A percentile compares a stretch with the other conserved stretches of the same genome.
These are phyloP conservation scores for Pseudogymnoascus sp. DNA, from an alignment of 2,329 filamentous ascomycete species.

Conservation along the genomic window DNA sequence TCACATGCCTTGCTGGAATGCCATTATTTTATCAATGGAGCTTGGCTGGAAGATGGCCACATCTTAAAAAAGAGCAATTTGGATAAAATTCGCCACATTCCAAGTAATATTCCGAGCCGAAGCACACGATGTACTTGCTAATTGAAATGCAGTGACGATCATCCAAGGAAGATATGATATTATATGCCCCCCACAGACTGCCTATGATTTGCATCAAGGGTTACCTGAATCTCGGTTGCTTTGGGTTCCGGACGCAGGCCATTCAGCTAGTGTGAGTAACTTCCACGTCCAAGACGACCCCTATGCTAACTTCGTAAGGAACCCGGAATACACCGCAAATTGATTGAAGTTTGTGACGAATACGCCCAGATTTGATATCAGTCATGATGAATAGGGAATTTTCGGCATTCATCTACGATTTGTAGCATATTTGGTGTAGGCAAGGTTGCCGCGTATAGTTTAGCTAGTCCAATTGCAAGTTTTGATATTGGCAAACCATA, in stretches of 20 bases:
- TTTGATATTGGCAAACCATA: background rate
- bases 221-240: constrained; percentile 23
- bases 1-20: constrained; percentile 36
- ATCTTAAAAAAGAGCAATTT: constrained; percentile 28
- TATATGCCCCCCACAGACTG: constrained; percentile 37
- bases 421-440: background rate
- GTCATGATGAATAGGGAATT: background rate
- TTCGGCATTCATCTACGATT: background rate
- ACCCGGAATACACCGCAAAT: constrained; percentile 7
- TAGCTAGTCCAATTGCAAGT: background rate
- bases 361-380: constrained; percentile 16
- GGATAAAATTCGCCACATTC: constrained; percentile 31
- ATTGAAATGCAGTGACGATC: constrained; percentile 26
- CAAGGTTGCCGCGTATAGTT: background rate
- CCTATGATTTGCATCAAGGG: constrained; percentile 40
- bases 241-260: constrained; percentile 3
- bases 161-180: constrained; percentile 41
- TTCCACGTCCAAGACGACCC: background rate
- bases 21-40: constrained; percentile 37
- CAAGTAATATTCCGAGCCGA: constrained; percentile 19
- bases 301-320: constrained; percentile 1
- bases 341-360: constrained; percentile 6
- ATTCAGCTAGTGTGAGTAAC: constrained; percentile 8
- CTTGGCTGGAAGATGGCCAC: constrained; percentile 36
- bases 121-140: background rate